phyloP scores from a whole-genome alignment of 2,329 filamentous ascomycete genomes.

The Microdochium paspali region DNA sequence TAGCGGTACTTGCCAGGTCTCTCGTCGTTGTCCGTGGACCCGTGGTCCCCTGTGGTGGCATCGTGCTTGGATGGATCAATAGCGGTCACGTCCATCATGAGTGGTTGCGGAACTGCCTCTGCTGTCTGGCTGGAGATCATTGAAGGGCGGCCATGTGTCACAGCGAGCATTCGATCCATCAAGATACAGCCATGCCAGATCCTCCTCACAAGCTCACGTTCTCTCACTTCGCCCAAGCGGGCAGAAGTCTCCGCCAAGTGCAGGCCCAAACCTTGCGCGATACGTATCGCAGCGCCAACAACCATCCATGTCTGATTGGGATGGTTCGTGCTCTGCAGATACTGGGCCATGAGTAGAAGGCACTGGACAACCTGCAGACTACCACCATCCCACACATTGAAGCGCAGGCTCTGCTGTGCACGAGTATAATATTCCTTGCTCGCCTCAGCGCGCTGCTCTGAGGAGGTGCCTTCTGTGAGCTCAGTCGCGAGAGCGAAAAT shows the following conservation, averaged over 20 bases:
- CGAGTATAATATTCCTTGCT: constrained; percentile 31
- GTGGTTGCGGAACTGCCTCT: constrained; percentile 17
- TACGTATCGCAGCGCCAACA: constrained; percentile 33
- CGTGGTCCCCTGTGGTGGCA: too few species aligned
- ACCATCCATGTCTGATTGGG: constrained; percentile 40
- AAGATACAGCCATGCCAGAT: constrained; percentile 27
- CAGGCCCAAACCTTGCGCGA: constrained; percentile 34
- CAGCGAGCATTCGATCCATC: constrained; percentile 27
- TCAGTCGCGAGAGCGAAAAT: constrained; percentile 36
- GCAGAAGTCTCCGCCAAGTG: constrained; percentile 29
- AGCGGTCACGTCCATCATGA: background rate
- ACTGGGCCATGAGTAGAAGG: constrained; percentile 35
- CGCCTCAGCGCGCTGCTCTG: constrained; percentile 26
- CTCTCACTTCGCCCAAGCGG: constrained; percentile 7
- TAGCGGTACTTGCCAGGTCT: background rate
- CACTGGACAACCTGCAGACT: constrained; percentile 35
- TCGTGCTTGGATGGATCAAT: background rate
- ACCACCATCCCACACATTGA: constrained; percentile 30
- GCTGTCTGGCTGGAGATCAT: constrained; percentile 21
- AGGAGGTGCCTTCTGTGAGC: constrained; percentile 27
- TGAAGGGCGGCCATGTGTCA: constrained; percentile 23
- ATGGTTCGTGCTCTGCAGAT: constrained; percentile 36
- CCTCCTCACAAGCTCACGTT: constrained; percentile 17
- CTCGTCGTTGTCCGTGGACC: too few species aligned
- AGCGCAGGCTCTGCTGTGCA: constrained; percentile 29